Evolutionary conservation across 768 basidiomycete species (phyloP), one percentile per base, ranked within the genome.

Genomic region (Glaciozyma antarctica): DNA sequence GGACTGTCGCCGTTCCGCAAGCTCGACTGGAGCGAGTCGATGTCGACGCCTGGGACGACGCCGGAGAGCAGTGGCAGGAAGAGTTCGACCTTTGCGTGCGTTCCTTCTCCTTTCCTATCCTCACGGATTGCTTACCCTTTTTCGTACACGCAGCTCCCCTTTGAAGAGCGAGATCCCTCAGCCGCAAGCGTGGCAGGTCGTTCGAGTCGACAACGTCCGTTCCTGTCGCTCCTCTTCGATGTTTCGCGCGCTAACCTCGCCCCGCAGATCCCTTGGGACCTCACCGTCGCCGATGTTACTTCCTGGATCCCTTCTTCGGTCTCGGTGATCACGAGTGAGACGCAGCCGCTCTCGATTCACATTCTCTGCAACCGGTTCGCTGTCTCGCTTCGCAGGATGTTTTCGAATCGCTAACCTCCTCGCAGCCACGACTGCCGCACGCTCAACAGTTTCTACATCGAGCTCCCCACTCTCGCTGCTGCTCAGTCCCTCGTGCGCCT

Each of bases 201-300:
- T 51, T n/a, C 59, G 59, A 16, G 51, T 60, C 47, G 59, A 60
- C 59, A 60, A 60, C 51, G 57, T 58, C 19, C 26, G 57, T 54
- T 28, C 26, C 2, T 19, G 2, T 26, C 56, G 15, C 13, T 6
- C 9, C 15, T 13, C 16, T 21, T n/a, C 43, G 9, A 0, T 16
- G 7, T 16, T 0, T 22, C 17, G 10, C 24, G 3, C 4, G 16
- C 24, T 9, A 30, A 26, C 5, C 9, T n/a, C n/a, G n/a, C 9
- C 30, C 15, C 24, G 4, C 13, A 58, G 57, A 60, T 60, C 16
- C 59, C 59, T 19, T 60, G 59, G 59, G 59, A 60, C 51, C 32
- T 60, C 30, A 49, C 15, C 19, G 12, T 38, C 48, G 7, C 2
- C 22, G 59, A 60, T 7, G 59, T 60, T 0, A 13, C 22, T 21